Percentiles rank a stretch among this genome's conserved stretches.
Conservation (phyloP, 1,284 basidiomycete genomes). For the Athelia sp. region DNA sequence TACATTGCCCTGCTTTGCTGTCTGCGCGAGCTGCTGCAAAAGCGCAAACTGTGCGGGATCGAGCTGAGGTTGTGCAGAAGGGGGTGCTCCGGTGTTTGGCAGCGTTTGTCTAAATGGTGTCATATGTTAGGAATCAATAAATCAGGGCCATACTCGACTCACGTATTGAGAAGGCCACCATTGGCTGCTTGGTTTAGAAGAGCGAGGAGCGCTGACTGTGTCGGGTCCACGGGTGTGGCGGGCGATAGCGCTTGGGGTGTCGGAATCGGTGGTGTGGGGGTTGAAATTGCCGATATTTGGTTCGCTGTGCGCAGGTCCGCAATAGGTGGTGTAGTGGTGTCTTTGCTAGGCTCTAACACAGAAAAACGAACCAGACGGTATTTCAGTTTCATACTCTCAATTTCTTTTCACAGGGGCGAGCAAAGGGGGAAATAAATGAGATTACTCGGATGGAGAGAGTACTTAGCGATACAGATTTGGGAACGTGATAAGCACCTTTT, state of each 20-base stretch:
- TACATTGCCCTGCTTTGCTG: slow-evolving; percentile 39
- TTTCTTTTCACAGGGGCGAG: slow-evolving; percentile 28
- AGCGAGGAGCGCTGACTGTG: slow-evolving; percentile 61
- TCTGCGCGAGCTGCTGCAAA: slow-evolving; percentile 68
- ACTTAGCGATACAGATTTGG: slow-evolving; percentile 72
- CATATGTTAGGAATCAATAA: neutral
- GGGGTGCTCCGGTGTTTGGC: slow-evolving; percentile 40
- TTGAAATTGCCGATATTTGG: slow-evolving; percentile 19
- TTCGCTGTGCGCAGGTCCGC: slow-evolving; percentile 34
- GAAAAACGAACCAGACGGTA: slow-evolving; percentile 48
- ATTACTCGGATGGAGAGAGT: slow-evolving; percentile 62
- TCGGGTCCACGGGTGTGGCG: slow-evolving; percentile 29
- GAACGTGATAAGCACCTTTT: slow-evolving; percentile 80
- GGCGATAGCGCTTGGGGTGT: slow-evolving; percentile 21
- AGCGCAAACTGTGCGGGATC: slow-evolving; percentile 59
- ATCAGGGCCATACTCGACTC: slow-evolving; percentile 22
- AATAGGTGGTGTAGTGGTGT: slow-evolving; percentile 27
- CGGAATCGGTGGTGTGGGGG: slow-evolving; percentile 23
- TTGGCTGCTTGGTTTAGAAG: slow-evolving; percentile 59
- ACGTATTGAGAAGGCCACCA: slow-evolving; percentile 21
- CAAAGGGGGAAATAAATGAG: slow-evolving; percentile 37
- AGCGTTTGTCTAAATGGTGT: slow-evolving; percentile 51
- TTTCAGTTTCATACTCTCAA: slow-evolving; percentile 67
- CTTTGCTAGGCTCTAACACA: slow-evolving; percentile 58
- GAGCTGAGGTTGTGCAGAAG: slow-evolving; percentile 27